Conservation (phyloP, 768 basidiomycete genomes). For the Serendipita sp. region DNA sequence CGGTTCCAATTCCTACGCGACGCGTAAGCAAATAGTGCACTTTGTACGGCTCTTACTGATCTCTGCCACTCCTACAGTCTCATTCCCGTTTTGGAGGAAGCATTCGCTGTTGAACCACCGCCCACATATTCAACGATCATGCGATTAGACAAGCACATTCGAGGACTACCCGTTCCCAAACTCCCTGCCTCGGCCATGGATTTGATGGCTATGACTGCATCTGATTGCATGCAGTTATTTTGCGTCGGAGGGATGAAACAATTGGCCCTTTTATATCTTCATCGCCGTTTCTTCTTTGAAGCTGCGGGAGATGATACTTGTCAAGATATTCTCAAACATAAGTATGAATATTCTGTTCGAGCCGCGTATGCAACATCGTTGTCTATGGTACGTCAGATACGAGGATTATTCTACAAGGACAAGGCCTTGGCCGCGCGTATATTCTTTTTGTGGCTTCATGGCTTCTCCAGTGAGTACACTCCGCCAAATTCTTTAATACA, state of each 20-base stretch:
- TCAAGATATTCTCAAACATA: background rate
- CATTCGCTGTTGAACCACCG: background rate
- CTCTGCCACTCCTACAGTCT: background rate
- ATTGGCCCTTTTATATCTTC: background rate
- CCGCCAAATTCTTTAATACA: background rate
- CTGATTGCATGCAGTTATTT: background rate
- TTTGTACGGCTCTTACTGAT: background rate
- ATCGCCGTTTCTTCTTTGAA: constrained; percentile 3
- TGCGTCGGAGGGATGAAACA: constrained; percentile 2
- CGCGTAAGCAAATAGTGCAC: background rate
- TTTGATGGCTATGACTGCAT: background rate
- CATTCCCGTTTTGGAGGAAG: constrained; percentile 1
- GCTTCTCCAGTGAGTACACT: background rate
- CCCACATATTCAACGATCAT: background rate
- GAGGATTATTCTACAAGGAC: background rate
- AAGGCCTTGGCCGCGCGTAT: background rate
- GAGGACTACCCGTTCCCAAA: background rate
- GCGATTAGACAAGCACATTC: background rate
- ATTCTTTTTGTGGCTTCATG: constrained; percentile 1
- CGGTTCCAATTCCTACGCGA: background rate
- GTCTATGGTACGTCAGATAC: background rate
- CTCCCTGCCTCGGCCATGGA: background rate
- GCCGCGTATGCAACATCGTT: background rate
- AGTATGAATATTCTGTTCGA: constrained; percentile 1
- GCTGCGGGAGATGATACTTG: background rate